phyloP scores from a whole-genome alignment of 2,329 filamentous ascomycete genomes.

The Exophiala spinifera region DNA sequence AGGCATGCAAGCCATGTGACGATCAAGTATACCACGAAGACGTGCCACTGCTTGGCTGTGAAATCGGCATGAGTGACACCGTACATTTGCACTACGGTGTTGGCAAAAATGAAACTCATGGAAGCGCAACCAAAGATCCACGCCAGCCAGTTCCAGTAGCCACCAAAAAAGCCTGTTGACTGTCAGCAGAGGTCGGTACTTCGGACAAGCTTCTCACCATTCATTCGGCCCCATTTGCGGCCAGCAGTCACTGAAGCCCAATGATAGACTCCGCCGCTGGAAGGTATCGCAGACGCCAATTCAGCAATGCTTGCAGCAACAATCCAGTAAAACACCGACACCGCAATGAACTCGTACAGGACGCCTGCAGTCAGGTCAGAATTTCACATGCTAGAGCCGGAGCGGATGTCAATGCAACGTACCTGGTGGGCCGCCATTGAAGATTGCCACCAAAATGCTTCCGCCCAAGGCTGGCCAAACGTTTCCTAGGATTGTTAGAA shows the following conservation, averaged over 20 bases:
- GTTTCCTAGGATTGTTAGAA: not conserved
- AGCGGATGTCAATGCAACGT: not conserved
- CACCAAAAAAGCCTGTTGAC: constrained; percentile 45
- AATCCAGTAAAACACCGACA: constrained; percentile 55
- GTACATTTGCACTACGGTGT: constrained; percentile 61
- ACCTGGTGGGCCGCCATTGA: constrained; percentile 24
- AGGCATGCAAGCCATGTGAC: constrained; percentile 24
- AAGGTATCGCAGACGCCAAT: constrained; percentile 60
- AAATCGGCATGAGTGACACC: constrained; percentile 52
- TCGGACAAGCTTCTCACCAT: not conserved
- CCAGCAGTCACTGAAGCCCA: constrained; percentile 60
- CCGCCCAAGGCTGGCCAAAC: constrained; percentile 50
- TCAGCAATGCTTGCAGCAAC: constrained; percentile 60
- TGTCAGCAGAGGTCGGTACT: not conserved
- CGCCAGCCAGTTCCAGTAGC: constrained; percentile 45
- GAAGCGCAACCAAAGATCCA: constrained; percentile 64
- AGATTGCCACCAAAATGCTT: constrained; percentile 26
- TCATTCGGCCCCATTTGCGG: constrained; percentile 49
- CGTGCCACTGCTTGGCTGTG: constrained; percentile 53
- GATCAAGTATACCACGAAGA: constrained; percentile 57
- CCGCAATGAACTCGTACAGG: constrained; percentile 58
- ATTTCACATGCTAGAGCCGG: not conserved
- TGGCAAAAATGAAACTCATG: constrained; percentile 55
- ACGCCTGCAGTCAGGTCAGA: constrained; percentile 44
- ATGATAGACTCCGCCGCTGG: constrained; percentile 59